Base-by-base conservation (phyloP, 371 early-diverging fungal genomes). In the Mucor indicus region DNA sequence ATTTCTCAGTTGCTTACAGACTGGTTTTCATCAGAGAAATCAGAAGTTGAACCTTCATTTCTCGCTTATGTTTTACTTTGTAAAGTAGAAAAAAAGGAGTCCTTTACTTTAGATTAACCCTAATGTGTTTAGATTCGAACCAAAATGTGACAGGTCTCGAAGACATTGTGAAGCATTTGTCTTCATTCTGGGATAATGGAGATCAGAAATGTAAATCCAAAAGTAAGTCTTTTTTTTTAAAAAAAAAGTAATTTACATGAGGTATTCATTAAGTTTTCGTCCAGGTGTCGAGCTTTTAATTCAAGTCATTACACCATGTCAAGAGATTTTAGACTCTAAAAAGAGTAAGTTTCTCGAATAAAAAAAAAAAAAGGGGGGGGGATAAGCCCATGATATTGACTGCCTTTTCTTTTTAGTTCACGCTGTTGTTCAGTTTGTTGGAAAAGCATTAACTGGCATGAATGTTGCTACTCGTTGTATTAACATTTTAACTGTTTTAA, bases 41-140 rank as follows among this genome's bases (percentile, higher is more conserved):
- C 37, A 11, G 56, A 59, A 48, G 53, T 67, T 13, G 55, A 62
- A 6, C 63, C 67, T 48, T 62, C 67, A 5, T 50, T 67, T 21
- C 37, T 67, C 27, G 67, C 67, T 15, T 59, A 67, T 37, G 31
- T 67, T 0, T 43, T 67, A 10, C 40, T 67, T 23, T 53, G 67
- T 67, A 62, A 59, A 24, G 9, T 15, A 25, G 4, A 20, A 41
- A 25, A n/a, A 15, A 22, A 10, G 29, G 8, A 37, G 21, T 19
- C 15, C 30, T 21, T 3, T 9, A 7, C 38, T 12, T 15, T 11
- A n/a, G 36, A 16, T 15, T 33, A 29, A 21, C 19, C 45, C 15
- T 23, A 16, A 27, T 47, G 22, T 23, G 24, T 30, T 11, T 41
- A 59, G 57, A 45, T 47, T 52, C 47, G 16, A 53, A 49, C 25